Evolutionary conservation across 371 early-diverging fungal genomes (phyloP), one percentile per base, ranked within the genome.

Genomic region (Parasitella parasitica): DNA sequence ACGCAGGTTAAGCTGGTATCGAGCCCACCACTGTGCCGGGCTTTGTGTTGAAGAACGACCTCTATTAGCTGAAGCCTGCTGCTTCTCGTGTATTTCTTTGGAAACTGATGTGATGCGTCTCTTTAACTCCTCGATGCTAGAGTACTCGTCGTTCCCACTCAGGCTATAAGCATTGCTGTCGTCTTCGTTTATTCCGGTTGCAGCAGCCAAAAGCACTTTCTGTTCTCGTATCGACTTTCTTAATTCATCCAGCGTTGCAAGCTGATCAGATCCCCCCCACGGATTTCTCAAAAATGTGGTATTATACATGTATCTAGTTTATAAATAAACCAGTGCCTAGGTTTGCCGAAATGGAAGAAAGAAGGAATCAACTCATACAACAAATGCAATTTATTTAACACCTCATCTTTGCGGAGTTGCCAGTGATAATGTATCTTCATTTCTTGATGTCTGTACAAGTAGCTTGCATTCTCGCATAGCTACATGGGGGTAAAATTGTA

Each of bases 1-100:
- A 24, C 76, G 58, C 24, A 70, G 26, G 38, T 77, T 77, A 4
- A 55, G 54, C 36, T 75, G 65, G 46, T 77, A 77, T 9, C 73
- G 69, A 13, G 68, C 37, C 64, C 68, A 63, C 66, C 61, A 65
- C 39, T 72, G 70, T 26, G 60, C 24, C 20, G 59, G 27, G 16
- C 52, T 60, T 37, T 52, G 46, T 28, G 49, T 30, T 2, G 38
- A 46, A 22, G 46, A 22, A 4, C 50, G 61, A 5, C 65, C 65
- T n/a, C 37, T 54, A 34, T 37, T 26, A 13, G 59, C 37, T 15
- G 56, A 54, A 15, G 38, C 41, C 27, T 38, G 48, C 18, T 63
- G 53, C 15, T 59, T 55, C 5, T 43, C 51, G 16, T 71, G 51
- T 4, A 73, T 36, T 54, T 77, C 65, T 36, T 49, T 59, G 24